These are phyloP conservation scores for Talaromyces sp. DNA, from an alignment of 2,329 filamentous ascomycete genomes.

Conservation along the genomic window DNA sequence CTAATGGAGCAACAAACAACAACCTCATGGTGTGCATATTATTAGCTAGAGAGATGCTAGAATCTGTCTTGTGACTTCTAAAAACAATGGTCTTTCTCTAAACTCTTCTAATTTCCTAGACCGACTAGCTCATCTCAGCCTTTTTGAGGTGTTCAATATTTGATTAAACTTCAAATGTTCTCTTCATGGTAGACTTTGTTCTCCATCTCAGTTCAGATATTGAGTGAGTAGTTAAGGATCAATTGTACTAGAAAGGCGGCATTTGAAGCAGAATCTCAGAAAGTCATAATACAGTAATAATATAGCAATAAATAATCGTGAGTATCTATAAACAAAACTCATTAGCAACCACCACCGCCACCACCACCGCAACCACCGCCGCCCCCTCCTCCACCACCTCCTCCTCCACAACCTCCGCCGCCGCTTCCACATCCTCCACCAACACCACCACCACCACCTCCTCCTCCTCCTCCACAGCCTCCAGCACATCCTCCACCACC, in stretches of 20 bases:
- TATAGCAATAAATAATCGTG: background rate
- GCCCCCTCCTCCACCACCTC: conserved; percentile 22
- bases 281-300: background rate
- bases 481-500: conserved; percentile 33
- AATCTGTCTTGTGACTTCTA: background rate
- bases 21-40: background rate
- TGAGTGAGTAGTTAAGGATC: no score
- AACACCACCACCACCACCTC: conserved; percentile 32
- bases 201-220: no score
- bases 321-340: background rate
- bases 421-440: conserved; percentile 18
- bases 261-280: background rate
- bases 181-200: no score
- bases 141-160: no score
- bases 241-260: no score
- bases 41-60: background rate
- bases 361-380: conserved; percentile 17
- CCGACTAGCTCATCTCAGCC: no score
- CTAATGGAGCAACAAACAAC: background rate
- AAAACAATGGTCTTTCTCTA: no score
- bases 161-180: no score
- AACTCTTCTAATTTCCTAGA: no score
- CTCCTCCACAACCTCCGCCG: conserved; percentile 14
- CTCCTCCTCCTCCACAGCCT: conserved; percentile 41
- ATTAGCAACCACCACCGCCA: conserved; percentile 1